These are phyloP conservation scores for Ustilago xerochloae DNA, from an alignment of 1,284 basidiomycete genomes.

Conservation along the genomic window DNA sequence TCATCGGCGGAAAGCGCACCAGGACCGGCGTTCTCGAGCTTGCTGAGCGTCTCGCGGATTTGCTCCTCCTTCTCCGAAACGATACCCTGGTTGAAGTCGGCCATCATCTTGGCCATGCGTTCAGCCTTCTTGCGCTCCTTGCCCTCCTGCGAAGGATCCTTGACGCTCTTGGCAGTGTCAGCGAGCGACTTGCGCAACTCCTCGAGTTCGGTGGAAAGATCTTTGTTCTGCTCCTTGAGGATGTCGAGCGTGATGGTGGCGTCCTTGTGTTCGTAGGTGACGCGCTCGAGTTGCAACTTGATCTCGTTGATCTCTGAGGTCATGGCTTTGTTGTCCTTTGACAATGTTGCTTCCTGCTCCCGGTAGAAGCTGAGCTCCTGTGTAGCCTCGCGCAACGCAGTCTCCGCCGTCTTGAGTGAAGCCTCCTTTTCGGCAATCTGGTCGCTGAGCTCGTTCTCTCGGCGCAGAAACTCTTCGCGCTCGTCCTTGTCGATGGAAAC, in stretches of 20 bases:
- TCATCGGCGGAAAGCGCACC: constrained; percentile 76
- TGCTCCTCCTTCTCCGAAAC: constrained; percentile 93
- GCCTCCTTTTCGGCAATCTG: constrained; percentile 82
- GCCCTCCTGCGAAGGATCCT: constrained; percentile 79
- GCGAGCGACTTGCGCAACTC: constrained; percentile 73
- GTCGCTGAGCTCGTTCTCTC: constrained; percentile 97
- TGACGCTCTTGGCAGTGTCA: constrained; percentile 44
- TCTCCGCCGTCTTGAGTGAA: constrained; percentile 53
- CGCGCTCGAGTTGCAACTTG: constrained; percentile 86
- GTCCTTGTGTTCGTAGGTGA: constrained; percentile 97
- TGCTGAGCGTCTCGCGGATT: constrained; percentile 82
- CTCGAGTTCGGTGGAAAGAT: constrained; percentile 87
- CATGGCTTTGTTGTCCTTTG: constrained; percentile 59
- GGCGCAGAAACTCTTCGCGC: constrained; percentile 92
- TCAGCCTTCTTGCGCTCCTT: constrained; percentile 99
- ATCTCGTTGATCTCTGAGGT: constrained; percentile 82
- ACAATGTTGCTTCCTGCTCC: constrained; percentile 74
- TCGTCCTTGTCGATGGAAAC: constrained; percentile 93
- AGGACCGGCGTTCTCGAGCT: constrained; percentile 75
- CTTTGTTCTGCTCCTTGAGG: constrained; percentile 92
- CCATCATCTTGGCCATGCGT: constrained; percentile 99
- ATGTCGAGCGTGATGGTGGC: constrained; percentile 93
- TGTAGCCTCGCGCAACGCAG: constrained; percentile 71
- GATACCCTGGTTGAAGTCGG: constrained; percentile 84
- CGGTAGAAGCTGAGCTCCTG: constrained; percentile 88